Base-by-base conservation (phyloP, 2,329 filamentous ascomycete species). In the Fusarium acutatum region DNA sequence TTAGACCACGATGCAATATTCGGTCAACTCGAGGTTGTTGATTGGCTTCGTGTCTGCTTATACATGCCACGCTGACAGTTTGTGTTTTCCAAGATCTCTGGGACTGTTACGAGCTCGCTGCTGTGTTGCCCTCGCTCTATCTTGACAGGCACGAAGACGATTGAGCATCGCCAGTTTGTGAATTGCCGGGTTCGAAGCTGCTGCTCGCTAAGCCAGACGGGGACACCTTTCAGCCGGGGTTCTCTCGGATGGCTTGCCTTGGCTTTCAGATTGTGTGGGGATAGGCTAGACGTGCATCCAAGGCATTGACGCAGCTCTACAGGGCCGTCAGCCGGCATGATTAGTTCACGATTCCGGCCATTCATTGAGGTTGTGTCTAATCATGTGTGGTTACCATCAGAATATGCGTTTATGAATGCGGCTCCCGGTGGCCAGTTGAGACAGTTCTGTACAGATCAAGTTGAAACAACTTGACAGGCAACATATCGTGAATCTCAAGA, bases 301-400 rank as follows among this genome's bases (percentile, higher is more conserved):
- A 82, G 78, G 82, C 82, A 83, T 83, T 83, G 81, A 83, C 79
- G 81, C 80, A 82, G 67, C 69, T 67, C 64, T 80, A 74, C 80
- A 82, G 80, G 80, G 78, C 71, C 71, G 47, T 64, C 65, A 71
- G 57, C 54, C 63, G 53, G 67, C 64, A 65, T 70, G 60, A 65
- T 68, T 70, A 72, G 68, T 65, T 69, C 72, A 70, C 59, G 9
- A 24, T 54, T 69, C 59, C 37, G 32, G 38, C 56, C 56, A 68
- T 50, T 64, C 68, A 67, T 63, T 67, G 32, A 60, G 46, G 54
- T 52, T 50, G 22, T 67, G 43, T 61, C 56, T 46, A 52, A 22
- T 56, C 67, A 24, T 62, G 35, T 60, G 57, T 63, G 54, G 67
- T 43, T 67, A 59, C 56, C 43, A 41, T 58, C 47, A 53, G 54